Evolutionary conservation across 495 filamentous ascomycete genomes (phyloP).

Genomic region (Penicillium verhagenii): DNA sequence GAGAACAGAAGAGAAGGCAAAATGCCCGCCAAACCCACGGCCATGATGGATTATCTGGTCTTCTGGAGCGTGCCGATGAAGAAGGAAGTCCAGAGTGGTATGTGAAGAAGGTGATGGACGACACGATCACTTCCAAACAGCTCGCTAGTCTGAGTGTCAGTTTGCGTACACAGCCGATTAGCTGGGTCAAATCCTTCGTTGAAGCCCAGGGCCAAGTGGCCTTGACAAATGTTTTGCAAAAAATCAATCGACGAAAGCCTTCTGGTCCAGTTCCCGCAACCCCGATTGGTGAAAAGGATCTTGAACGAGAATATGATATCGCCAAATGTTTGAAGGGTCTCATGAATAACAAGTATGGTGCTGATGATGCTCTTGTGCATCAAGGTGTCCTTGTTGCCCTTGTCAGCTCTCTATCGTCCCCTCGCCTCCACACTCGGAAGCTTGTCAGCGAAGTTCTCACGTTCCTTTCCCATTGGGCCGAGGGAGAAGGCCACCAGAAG

Average conservation of each 20-base stretch:
- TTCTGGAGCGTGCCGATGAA: slow-evolving; percentile 77
- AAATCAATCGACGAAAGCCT: slow-evolving; percentile 85
- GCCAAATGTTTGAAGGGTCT: slow-evolving; percentile 94
- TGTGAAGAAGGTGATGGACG: slow-evolving; percentile 94
- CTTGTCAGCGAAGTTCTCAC: slow-evolving; percentile 95
- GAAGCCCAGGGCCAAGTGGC: slow-evolving; percentile 97
- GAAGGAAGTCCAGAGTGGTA: slow-evolving; percentile 98
- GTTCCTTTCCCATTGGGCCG: slow-evolving; percentile 94
- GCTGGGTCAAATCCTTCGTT: slow-evolving; percentile 94
- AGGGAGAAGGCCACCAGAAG: slow-evolving; percentile 91
- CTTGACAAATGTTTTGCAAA: slow-evolving; percentile 86
- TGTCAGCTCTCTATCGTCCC: slow-evolving; percentile 82
- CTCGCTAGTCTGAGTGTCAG: slow-evolving; percentile 90
- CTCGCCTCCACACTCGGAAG: slow-evolving; percentile 87
- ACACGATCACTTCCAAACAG: slow-evolving; percentile 87
- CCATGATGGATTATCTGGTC: slow-evolving; percentile 59
- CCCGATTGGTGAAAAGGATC: slow-evolving; percentile 72
- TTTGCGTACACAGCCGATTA: slow-evolving; percentile 92
- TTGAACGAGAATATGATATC: slow-evolving; percentile 96
- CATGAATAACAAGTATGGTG: slow-evolving; percentile 99
- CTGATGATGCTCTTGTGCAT: slow-evolving; percentile 92
- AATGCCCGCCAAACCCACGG: slow-evolving; percentile 64
- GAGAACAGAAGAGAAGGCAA: slow-evolving; percentile 82
- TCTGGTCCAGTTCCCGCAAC: slow-evolving; percentile 68
- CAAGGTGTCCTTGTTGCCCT: slow-evolving; percentile 87